phyloP scores from a whole-genome alignment of 441 rosid genomes.

The Macaranga tanarius region DNA sequence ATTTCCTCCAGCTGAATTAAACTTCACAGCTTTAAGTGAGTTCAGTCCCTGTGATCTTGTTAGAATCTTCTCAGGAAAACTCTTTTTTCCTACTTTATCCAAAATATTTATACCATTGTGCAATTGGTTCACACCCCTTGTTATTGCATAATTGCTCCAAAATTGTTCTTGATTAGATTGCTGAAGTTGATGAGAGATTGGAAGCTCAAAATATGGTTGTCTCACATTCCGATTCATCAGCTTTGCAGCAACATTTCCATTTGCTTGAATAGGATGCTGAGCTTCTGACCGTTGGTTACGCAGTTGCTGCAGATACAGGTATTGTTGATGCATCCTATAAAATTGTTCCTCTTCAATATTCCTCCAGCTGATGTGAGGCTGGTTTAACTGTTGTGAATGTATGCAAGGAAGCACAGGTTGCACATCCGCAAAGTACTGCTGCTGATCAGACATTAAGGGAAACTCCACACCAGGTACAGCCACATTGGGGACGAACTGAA shows the following conservation, averaged over 20 bases:
- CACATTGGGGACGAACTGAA: conserved; percentile 39
- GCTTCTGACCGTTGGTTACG: conserved; percentile 45
- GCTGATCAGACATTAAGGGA: conserved; percentile 48
- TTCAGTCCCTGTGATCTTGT: conserved; percentile 60
- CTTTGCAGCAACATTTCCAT: conserved; percentile 34
- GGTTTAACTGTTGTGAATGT: conserved; percentile 42
- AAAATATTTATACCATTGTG: conserved; percentile 33
- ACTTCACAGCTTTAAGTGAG: conserved; percentile 49
- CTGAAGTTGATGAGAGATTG: conserved; percentile 41
- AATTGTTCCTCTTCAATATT: conserved; percentile 48
- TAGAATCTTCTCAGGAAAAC: conserved; percentile 63
- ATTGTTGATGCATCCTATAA: conserved; percentile 55
- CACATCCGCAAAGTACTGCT: conserved; percentile 42
- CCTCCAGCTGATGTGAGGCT: conserved; percentile 54
- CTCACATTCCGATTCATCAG: conserved; percentile 32
- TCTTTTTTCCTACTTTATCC: conserved; percentile 44
- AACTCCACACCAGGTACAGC: conserved; percentile 43
- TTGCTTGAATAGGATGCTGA: conserved; percentile 40
- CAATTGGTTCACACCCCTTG: conserved; percentile 37
- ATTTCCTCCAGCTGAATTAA: conserved; percentile 47
- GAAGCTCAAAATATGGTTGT: conserved; percentile 49
- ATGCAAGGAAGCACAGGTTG: conserved; percentile 47
- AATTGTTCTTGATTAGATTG: conserved; percentile 45
- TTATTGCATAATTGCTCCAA: conserved; percentile 34
- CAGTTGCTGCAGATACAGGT: conserved; percentile 48